These are phyloP conservation scores for Artemisia princeps DNA, from an alignment of 140 eudicot genomes.

Conservation along the genomic window DNA sequence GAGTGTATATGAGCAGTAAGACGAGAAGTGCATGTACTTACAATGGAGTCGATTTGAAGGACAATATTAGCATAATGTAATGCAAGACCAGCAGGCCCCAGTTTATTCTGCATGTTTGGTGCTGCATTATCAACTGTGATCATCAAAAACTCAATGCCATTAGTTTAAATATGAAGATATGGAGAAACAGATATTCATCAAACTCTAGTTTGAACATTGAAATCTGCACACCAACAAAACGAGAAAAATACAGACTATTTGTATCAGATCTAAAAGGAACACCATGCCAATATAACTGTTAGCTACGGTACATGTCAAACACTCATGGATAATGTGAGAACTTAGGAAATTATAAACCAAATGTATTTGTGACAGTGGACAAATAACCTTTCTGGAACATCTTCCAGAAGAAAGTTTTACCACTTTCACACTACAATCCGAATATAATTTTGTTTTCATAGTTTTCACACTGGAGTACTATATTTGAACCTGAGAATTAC, in stretches of 20 bases:
- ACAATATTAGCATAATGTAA: slow-evolving; percentile 91
- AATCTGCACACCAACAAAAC: not conserved
- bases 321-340: no score
- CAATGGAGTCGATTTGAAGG: slow-evolving; percentile 69
- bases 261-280: not conserved
- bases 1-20: not conserved
- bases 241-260: not conserved
- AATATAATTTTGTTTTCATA: no score
- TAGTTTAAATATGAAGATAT: slow-evolving; percentile 9
- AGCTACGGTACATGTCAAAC: not conserved
- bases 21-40: slow-evolving; percentile 30
- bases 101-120: slow-evolving; percentile 35
- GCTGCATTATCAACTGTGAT: slow-evolving; percentile 34
- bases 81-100: slow-evolving; percentile 87
- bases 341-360: no score
- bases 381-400: no score
- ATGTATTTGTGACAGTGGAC: no score
- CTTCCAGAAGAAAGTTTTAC: no score
- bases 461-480: no score
- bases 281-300: not conserved
- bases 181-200: not conserved
- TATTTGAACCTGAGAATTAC: not conserved
- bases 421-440: no score
- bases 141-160: slow-evolving; percentile 26
- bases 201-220: not conserved